These are phyloP conservation scores for Malassezia vespertilionis DNA, from an alignment of 1,284 basidiomycete genomes.

Conservation along the genomic window DNA sequence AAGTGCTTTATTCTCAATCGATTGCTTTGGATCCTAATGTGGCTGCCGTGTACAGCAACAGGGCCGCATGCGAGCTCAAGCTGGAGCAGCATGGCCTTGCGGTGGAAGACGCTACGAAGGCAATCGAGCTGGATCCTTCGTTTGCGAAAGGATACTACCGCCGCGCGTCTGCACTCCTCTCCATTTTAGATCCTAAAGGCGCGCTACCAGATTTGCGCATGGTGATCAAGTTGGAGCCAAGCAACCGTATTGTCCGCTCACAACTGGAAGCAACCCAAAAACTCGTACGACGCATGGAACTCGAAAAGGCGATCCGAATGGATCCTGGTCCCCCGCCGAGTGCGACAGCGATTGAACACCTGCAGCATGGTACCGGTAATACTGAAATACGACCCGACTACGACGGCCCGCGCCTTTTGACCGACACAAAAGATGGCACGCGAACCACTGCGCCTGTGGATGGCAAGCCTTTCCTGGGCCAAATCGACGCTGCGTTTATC, in stretches of 20 bases:
- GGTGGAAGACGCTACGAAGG: conserved; percentile 53
- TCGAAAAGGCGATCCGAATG: conserved; percentile 41
- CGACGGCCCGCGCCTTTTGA: conserved; percentile 28
- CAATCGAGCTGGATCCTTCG: conserved; percentile 67
- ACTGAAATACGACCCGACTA: conserved; percentile 25
- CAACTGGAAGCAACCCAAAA: conserved; percentile 84
- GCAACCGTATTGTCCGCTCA: conserved; percentile 65
- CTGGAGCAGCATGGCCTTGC: conserved; percentile 46
- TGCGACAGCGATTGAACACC: conserved; percentile 28
- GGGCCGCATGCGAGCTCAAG: conserved; percentile 45
- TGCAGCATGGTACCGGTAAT: conserved; percentile 30
- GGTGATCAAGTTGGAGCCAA: conserved; percentile 73
- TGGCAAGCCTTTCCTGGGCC: conserved; percentile 32
- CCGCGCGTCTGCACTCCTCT: conserved; percentile 80
- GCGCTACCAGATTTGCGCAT: conserved; percentile 38
- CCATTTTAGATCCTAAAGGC: conserved; percentile 56
- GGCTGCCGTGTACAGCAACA: conserved; percentile 36
- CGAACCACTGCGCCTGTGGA: conserved; percentile 53
- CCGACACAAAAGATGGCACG: conserved; percentile 19
- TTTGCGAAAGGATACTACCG: conserved; percentile 89
- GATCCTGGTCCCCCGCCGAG: conserved; percentile 31
- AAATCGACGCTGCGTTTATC: conserved; percentile 59
- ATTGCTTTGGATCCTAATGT: conserved; percentile 36
- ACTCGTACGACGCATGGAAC: conserved; percentile 55
- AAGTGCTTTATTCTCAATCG: conserved; percentile 33